These are phyloP conservation scores for Colletotrichum noveboracense DNA, from an alignment of 2,329 filamentous ascomycete genomes.

Conservation along the genomic window DNA sequence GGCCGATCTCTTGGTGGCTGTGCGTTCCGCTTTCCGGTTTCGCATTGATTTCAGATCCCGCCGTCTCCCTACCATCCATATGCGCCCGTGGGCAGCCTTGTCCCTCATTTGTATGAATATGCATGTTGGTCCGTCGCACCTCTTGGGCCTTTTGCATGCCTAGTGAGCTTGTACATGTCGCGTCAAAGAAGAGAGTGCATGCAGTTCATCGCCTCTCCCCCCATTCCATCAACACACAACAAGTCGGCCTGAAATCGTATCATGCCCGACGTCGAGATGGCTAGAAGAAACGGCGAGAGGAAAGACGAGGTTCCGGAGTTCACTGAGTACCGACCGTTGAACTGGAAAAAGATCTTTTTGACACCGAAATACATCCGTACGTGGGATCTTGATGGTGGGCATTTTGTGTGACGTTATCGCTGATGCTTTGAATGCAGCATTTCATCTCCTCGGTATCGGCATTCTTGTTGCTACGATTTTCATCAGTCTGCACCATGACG, in stretches of 20 bases:
- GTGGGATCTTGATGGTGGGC: neutral
- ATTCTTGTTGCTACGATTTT: slow-evolving; percentile 34
- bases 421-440: slow-evolving; percentile 1
- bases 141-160: neutral
- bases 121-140: neutral
- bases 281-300: slow-evolving; percentile 5
- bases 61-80: slow-evolving; percentile 1
- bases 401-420: neutral
- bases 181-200: neutral
- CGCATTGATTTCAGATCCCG: slow-evolving; percentile 22
- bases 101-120: slow-evolving; percentile 4
- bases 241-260: neutral
- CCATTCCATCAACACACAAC: neutral
- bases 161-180: neutral
- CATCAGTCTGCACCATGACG: slow-evolving; percentile 41
- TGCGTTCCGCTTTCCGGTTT: slow-evolving; percentile 22
- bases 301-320: slow-evolving; percentile 19
- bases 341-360: slow-evolving; percentile 37
- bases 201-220: neutral
- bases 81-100: neutral
- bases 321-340: slow-evolving; percentile 37
- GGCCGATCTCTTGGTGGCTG: slow-evolving; percentile 15
- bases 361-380: slow-evolving; percentile 37
- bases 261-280: slow-evolving; percentile 19
- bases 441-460: slow-evolving; percentile 32